A percentile compares a stretch with the other conserved stretches of the same genome.
These are phyloP conservation scores for Angophora floribunda DNA, from an alignment of 345 rosid genomes.

Conservation along the genomic window DNA sequence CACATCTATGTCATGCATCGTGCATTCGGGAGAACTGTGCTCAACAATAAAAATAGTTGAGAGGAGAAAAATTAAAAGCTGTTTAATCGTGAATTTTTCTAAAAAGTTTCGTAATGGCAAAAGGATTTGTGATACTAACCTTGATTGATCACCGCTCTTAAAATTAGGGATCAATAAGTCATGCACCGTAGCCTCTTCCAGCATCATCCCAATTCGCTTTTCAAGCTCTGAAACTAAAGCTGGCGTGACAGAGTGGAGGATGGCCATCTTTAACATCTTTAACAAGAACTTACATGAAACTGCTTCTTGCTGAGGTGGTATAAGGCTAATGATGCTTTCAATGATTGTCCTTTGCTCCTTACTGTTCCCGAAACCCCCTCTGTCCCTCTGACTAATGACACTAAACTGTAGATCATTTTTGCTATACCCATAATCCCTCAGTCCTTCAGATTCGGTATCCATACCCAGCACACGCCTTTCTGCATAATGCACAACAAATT, in stretches of 20 bases:
- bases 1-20: conserved; percentile 53
- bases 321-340: conserved; percentile 65
- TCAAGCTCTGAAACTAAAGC: conserved; percentile 77
- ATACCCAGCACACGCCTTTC: conserved; percentile 42
- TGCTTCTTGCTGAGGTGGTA: conserved; percentile 54
- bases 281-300: conserved; percentile 61
- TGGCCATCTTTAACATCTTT: conserved; percentile 66
- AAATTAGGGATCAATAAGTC: conserved; percentile 79
- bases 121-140: conserved; percentile 23
- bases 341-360: conserved; percentile 47
- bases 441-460: conserved; percentile 49
- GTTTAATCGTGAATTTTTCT: neutral
- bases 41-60: neutral
- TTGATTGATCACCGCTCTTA: conserved; percentile 42
- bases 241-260: conserved; percentile 57
- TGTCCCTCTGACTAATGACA: conserved; percentile 21
- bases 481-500: conserved; percentile 53
- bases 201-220: conserved; percentile 46
- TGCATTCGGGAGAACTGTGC: conserved; percentile 42
- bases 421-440: conserved; percentile 41
- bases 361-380: conserved; percentile 21
- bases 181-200: conserved; percentile 58
- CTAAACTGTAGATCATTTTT: conserved; percentile 58
- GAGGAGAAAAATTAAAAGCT: neutral
- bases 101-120: neutral